Evolutionary conservation across 75 land plant species (phyloP).

Genomic region (Picea sitchensis): DNA sequence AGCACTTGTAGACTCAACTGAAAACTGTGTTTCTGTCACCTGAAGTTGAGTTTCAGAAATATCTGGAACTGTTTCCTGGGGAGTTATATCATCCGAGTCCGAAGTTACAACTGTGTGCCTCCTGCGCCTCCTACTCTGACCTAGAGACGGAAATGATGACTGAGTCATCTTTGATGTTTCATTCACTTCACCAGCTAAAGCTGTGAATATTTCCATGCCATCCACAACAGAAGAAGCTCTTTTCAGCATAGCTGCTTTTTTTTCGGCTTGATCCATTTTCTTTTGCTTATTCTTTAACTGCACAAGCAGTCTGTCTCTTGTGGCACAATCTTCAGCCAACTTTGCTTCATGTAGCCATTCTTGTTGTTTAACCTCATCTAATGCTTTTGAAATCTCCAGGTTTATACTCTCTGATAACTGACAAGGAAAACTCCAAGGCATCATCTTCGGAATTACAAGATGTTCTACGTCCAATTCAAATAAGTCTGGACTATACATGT

Average conservation of each 20-base stretch:
- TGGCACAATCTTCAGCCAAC: conserved; percentile 8
- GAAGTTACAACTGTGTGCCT: conserved; percentile 26
- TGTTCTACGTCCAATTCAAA: conserved; percentile 67
- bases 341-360: conserved; percentile 2
- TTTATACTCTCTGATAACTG: conserved; percentile 48
- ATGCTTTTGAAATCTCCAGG: conserved; percentile 31
- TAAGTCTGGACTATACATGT: conserved; percentile 15
- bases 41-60: neutral
- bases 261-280: conserved; percentile 21
- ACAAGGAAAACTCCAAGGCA: conserved; percentile 63
- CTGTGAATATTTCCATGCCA: conserved; percentile 4
- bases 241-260: conserved; percentile 38
- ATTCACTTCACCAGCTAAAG: neutral
- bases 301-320: neutral
- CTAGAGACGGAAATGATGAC: conserved; percentile 10
- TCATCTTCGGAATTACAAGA: conserved; percentile 36
- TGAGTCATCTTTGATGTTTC: neutral
- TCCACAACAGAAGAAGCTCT: conserved; percentile 15
- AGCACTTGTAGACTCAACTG: neutral
- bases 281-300: neutral
- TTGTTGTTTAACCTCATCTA: neutral
- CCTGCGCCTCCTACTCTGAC: conserved; percentile 11
- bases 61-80: neutral
- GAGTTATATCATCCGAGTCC: conserved; percentile 44
- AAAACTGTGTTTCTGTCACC: neutral